These are phyloP conservation scores for Saccharomycopsis selenospora DNA, from an alignment of 805 yeast species.

Conservation along the genomic window DNA sequence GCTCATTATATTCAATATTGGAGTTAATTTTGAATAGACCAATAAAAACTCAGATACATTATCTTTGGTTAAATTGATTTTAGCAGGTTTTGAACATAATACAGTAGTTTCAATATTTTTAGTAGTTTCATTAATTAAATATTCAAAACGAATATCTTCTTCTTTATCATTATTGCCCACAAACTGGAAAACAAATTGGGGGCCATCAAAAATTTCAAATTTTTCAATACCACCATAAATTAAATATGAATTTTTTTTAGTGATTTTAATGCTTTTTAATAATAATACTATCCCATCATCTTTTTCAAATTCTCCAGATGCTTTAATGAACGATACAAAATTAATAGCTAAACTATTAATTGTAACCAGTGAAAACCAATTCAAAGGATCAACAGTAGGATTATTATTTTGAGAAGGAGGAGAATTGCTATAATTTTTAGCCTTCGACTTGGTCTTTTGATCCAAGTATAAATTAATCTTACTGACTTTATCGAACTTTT, in stretches of 20 bases:
- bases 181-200: slow-evolving; percentile 6
- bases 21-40: slow-evolving; percentile 10
- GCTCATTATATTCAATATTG: slow-evolving; percentile 21
- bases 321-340: slow-evolving; percentile 39
- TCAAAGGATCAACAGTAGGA: not conserved
- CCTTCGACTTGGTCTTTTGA: not conserved
- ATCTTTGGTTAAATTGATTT: slow-evolving; percentile 15
- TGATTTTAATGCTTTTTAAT: slow-evolving; percentile 31
- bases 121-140: slow-evolving; percentile 26
- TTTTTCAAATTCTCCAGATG: slow-evolving; percentile 37
- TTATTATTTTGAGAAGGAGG: not conserved
- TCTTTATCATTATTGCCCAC: slow-evolving; percentile 28
- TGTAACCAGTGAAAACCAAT: slow-evolving; percentile 33
- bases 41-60: slow-evolving; percentile 14
- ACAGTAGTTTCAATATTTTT: slow-evolving; percentile 31
- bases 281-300: slow-evolving; percentile 27
- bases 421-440: slow-evolving; percentile 3
- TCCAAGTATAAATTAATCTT: not conserved
- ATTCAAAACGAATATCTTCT: slow-evolving; percentile 50
- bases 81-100: slow-evolving; percentile 38
- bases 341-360: slow-evolving; percentile 35
- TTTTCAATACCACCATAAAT: slow-evolving; percentile 44
- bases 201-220: slow-evolving; percentile 24
- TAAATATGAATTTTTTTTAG: slow-evolving; percentile 36
- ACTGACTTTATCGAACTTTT: slow-evolving; percentile 7